Base-by-base conservation (phyloP, 495 filamentous ascomycete genomes). In the Aspergillus baeticus region DNA sequence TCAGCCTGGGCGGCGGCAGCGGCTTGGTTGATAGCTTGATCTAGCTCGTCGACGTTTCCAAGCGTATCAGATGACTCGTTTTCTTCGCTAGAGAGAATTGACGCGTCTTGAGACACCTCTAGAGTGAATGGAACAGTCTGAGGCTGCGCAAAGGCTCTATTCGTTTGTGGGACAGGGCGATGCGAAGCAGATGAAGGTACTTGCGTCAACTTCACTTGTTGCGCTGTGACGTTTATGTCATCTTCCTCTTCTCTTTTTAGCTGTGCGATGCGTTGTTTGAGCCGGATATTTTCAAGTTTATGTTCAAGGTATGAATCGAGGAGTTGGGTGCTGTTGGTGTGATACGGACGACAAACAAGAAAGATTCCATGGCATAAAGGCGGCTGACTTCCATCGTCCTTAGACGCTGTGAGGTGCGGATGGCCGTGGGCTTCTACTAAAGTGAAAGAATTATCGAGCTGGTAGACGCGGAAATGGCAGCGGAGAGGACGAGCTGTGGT, bases 241-340 rank as follows among this genome's bases (percentile, higher is more conserved):
- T 92, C 88, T 51, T 86, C 84, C 68, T 96, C 92, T 70, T 98
- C 94, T 59, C 83, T 79, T 61, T 86, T 87, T 37, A 98, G 79
- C 64, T 96, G 91, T 13, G 85, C 84, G 55, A 98, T 96, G 33
- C 89, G 84, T 59, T 89, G 88, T 54, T 80, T 83, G 36, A 98
- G 70, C 15, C 94, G 84, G 70, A 96, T 92, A 63, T 98, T 97
- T 69, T 98, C 94, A 45, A 98, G 92, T 70, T 97, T 97, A 72
- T 97, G 93, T 69, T 98, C 94, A 13, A 98, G 77, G 58, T 96
- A 97, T 0, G 93, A 95, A 69, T 98, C 92, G 46, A 98, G 72
- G 7, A 96, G 76, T 10, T 81, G 84, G 0, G 90, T 85, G 64
- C 91, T 94, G 67, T 87, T 91, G 44, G 88, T 94, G 6, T 91